phyloP scores from a whole-genome alignment of 1,284 basidiomycete genomes.

The Vanrija sp. region DNA sequence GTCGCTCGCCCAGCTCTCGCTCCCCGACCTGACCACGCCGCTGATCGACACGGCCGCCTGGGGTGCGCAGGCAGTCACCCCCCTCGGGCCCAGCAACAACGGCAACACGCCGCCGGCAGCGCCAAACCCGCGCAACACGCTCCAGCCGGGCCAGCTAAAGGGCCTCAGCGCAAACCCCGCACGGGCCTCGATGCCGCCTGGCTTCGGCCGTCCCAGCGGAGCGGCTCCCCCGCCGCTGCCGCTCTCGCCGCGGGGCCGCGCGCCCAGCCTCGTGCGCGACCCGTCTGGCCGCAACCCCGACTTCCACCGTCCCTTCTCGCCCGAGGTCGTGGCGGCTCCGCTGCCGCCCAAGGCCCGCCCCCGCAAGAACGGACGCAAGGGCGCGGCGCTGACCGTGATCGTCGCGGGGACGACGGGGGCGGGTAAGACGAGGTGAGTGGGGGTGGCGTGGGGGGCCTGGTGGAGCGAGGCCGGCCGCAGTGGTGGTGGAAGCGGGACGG shows the following conservation, averaged over 20 bases:
- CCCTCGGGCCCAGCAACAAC: not conserved
- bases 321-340: slow-evolving; percentile 15
- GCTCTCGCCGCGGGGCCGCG: not conserved
- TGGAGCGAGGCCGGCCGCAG: not conserved
- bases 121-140: not conserved
- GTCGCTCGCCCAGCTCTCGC: slow-evolving; percentile 28
- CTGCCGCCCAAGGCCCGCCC: not conserved
- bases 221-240: not conserved
- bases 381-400: slow-evolving; percentile 32
- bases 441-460: not conserved
- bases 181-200: not conserved
- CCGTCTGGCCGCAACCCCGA: slow-evolving; percentile 11
- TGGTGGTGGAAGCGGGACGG: slow-evolving; percentile 15
- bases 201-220: not conserved
- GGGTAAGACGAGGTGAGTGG: slow-evolving; percentile 40
- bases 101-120: not conserved
- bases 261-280: slow-evolving; percentile 5
- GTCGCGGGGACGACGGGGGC: slow-evolving; percentile 36
- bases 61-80: slow-evolving; percentile 20
- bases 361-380: slow-evolving; percentile 16
- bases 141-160: not conserved
- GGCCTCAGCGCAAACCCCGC: not conserved
- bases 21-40: slow-evolving; percentile 37
- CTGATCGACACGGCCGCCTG: slow-evolving; percentile 35
- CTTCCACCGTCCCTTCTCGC: slow-evolving; percentile 38